phyloP scores from a whole-genome alignment of 2,329 filamentous ascomycete genomes.

The Magnaporthales sp. region DNA sequence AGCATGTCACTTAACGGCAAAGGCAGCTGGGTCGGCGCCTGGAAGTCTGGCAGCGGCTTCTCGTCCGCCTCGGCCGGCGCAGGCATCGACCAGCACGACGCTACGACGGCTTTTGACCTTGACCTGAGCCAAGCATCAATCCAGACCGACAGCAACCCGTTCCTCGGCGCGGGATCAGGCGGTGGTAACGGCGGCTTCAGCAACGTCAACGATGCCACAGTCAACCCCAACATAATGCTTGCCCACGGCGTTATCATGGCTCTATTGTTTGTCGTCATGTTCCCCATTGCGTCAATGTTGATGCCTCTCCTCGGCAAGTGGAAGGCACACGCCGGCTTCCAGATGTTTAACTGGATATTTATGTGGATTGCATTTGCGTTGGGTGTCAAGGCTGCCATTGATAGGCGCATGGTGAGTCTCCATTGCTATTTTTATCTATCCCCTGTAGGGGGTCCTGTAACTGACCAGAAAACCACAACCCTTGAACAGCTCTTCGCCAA shows the following conservation, averaged over 20 bases:
- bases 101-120: slow-evolving; percentile 31
- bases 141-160: slow-evolving; percentile 42
- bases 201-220: neutral
- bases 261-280: slow-evolving; percentile 31
- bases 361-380: slow-evolving; percentile 54
- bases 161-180: slow-evolving; percentile 19
- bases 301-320: slow-evolving; percentile 46
- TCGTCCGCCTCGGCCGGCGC: slow-evolving; percentile 30
- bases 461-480: too few relatives aligned
- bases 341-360: slow-evolving; percentile 41
- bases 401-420: slow-evolving; percentile 31
- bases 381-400: slow-evolving; percentile 38
- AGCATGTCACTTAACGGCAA: slow-evolving; percentile 31
- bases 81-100: slow-evolving; percentile 37
- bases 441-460: too few relatives aligned
- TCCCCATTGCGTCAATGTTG: slow-evolving; percentile 34
- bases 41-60: slow-evolving; percentile 37
- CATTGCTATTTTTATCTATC: slow-evolving; percentile 9
- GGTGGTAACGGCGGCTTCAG: slow-evolving; percentile 1
- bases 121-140: slow-evolving; percentile 40
- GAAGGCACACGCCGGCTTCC: slow-evolving; percentile 48
- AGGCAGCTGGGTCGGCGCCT: slow-evolving; percentile 44
- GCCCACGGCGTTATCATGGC: slow-evolving; percentile 41
- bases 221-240: slow-evolving; percentile 20
- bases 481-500: slow-evolving; percentile 38